Conservation (phyloP, 371 early-diverging fungal genomes). For the Mucor circinelloides region DNA sequence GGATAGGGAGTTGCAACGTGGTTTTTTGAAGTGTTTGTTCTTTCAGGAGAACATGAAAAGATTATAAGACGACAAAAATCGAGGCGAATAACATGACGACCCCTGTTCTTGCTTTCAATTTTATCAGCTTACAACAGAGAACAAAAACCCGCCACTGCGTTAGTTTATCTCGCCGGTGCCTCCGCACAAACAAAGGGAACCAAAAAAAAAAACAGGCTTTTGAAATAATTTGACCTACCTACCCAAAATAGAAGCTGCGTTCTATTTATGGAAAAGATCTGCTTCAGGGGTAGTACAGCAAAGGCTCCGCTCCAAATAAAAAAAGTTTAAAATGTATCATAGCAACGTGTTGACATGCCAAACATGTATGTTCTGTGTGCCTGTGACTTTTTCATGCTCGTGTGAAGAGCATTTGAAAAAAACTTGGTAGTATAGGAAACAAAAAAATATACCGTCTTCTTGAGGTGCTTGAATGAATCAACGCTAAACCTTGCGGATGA, state of each 20-base stretch:
- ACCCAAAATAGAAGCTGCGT: background rate
- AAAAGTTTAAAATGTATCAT: background rate
- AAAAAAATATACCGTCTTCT: too few relatives aligned
- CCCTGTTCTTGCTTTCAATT: background rate
- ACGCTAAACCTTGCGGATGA: background rate
- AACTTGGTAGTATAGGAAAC: background rate
- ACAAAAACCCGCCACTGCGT: background rate
- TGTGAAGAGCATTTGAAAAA: conserved; percentile 12
- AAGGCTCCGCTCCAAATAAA: background rate
- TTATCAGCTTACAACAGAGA: background rate
- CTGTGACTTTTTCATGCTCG: conserved; percentile 14
- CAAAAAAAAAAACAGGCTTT: background rate
- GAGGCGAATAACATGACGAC: background rate
- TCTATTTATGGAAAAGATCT: conserved; percentile 20
- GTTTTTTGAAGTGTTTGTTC: background rate
- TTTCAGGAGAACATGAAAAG: background rate
- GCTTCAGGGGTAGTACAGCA: conserved; percentile 1
- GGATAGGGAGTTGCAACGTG: background rate
- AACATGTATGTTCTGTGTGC: conserved; percentile 5
- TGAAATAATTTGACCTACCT: background rate
- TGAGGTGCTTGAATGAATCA: background rate
- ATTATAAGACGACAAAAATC: background rate
- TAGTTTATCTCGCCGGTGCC: background rate
- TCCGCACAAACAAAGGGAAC: background rate
- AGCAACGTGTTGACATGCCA: conserved; percentile 8